Percentiles rank a stretch among this genome's conserved stretches.
These are phyloP conservation scores for Wilcoxina mikolae DNA, from an alignment of 495 filamentous ascomycete species.

Conservation along the genomic window DNA sequence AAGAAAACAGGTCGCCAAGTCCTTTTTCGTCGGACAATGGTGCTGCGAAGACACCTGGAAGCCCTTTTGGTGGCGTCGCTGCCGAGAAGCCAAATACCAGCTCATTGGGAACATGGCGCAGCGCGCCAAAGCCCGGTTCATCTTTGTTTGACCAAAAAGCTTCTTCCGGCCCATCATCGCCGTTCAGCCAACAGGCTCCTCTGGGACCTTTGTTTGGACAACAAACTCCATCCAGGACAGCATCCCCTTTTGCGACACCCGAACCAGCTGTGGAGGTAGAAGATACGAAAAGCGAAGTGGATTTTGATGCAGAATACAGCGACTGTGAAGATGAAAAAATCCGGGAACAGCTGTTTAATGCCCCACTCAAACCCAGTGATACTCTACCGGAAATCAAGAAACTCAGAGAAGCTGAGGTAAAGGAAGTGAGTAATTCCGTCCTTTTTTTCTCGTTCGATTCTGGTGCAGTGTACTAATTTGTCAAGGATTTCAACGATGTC, in stretches of 20 bases:
- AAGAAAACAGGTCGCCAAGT: too few species aligned
- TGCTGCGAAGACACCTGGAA: neutral
- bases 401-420: slow-evolving; percentile 29
- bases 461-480: slow-evolving; percentile 10
- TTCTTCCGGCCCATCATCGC: too few species aligned
- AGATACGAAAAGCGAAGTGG: slow-evolving; percentile 3
- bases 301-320: slow-evolving; percentile 22
- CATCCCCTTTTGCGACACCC: too few species aligned
- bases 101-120: too few species aligned
- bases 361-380: slow-evolving; percentile 16
- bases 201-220: too few species aligned
- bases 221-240: too few species aligned
- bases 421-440: slow-evolving; percentile 31
- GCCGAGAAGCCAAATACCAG: too few species aligned
- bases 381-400: slow-evolving; percentile 22
- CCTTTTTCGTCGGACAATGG: too few species aligned
- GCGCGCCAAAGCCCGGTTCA: too few species aligned
- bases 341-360: slow-evolving; percentile 39
- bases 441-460: neutral
- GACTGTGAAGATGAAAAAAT: slow-evolving; percentile 52
- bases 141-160: too few species aligned
- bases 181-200: too few species aligned
- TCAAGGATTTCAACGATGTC: slow-evolving; percentile 48
- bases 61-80: neutral
- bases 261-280: slow-evolving; percentile 19